Evolutionary conservation across 169 alveolate genomes (phyloP).

Genomic region (Eimeria necatrix): DNA sequence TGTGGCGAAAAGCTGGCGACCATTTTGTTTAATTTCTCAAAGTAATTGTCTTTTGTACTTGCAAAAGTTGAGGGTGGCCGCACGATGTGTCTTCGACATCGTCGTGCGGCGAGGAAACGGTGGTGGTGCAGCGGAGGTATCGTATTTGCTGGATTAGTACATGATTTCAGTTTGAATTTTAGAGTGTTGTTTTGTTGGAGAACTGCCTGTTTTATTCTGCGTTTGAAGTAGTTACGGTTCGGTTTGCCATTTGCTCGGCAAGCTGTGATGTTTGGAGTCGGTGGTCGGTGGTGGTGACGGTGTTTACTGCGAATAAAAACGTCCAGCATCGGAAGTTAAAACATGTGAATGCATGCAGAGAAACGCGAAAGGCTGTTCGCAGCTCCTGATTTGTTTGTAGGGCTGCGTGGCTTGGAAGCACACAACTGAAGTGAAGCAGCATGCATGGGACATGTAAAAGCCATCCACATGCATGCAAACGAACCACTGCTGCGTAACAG

Average conservation of each 20-base stretch:
- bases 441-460: slow-evolving; percentile 31
- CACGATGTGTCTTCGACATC: background rate
- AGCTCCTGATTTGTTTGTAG: slow-evolving; percentile 51
- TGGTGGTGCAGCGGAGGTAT: background rate
- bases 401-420: slow-evolving; percentile 26
- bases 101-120: background rate
- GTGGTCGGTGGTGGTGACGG: slow-evolving; percentile 2
- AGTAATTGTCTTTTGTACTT: background rate
- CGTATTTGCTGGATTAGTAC: background rate
- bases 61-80: background rate
- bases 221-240: background rate
- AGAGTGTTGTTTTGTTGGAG: slow-evolving; percentile 12
- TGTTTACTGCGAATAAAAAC: background rate
- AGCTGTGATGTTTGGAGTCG: no score
- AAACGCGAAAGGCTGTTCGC: background rate
- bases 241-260: slow-evolving; percentile 9
- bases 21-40: no score
- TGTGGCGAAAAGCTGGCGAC: background rate
- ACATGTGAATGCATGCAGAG: slow-evolving; percentile 1
- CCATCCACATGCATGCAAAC: slow-evolving; percentile 8
- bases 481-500: slow-evolving; percentile 39
- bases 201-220: slow-evolving; percentile 57
- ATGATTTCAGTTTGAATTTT: no score
- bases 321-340: background rate
- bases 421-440: slow-evolving; percentile 31